Evolutionary conservation across 1,139 yeast genomes (phyloP), one percentile per base, ranked within the genome.

Genomic region (Schizosaccharomyces versatilis): DNA sequence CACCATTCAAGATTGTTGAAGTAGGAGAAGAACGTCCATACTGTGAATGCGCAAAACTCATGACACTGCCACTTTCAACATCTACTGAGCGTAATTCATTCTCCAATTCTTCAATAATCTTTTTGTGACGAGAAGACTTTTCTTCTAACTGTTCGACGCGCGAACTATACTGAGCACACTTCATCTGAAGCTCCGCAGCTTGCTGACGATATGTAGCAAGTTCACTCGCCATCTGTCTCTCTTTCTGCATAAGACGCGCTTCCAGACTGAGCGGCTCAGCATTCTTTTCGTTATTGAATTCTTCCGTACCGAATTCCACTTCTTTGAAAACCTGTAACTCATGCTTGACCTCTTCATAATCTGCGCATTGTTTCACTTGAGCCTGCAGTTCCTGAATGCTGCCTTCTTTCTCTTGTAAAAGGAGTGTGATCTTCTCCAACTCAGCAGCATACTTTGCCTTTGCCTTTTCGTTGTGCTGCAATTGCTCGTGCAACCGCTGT

Each of bases 341-440:
- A 54, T 76, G 75, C 65, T 84, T 85, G 54, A 86, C 67, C 60
- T 83, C 85, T 55, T 82, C 86, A 66, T 88, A 86, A 64, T 81
- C 88, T 62, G 83, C 86, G 66, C 84, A 76, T 12, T 75, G 71
- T 60, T 84, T 93, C 62, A 86, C 69, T 59, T 79, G 73, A 8
- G 68, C 65, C 61, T 76, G 75, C 59, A 82, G 69, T 38, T 68
- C 65, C 10, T 69, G 71, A 38, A 78, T 67, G 62, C 83, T 93
- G 14, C 67, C 66, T 14, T 68, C 69, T 61, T 78, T 68, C 51
- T 73, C 73, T 1, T 65, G 63, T 3, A 73, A 63, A 59, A 83
- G 36, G 15, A 10, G 10, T 12, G 6, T n/a, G 9, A 44, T 85
- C 53, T 77, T 68, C 49, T 68, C 69, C 41, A 69, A 62, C 6